Base-by-base conservation (phyloP, 345 rosid genomes). In the Fremontodendron californicum region DNA sequence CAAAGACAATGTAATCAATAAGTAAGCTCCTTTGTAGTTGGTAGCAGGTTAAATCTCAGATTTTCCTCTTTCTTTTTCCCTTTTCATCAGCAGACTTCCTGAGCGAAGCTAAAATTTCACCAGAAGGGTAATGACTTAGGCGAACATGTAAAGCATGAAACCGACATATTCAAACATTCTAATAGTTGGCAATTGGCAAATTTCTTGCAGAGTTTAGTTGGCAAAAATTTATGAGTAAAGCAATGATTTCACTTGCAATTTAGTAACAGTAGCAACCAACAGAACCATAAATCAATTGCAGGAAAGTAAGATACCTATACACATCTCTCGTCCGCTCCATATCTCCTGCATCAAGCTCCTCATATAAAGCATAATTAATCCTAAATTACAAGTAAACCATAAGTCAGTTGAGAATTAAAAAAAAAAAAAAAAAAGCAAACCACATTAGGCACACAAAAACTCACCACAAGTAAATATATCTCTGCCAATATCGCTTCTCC, bases 401-500 rank as follows among this genome's bases (percentile, higher is more conserved):
- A 60, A 60, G 37, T 60, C 35, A 29, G 35, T 27, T 60, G n/a
- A n/a, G n/a, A 23, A 31, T 57, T 9, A 15, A 60, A 6, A 60
- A 60, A 8, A 27, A 60, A 27, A 60, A 60, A 29, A 27, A 60
- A 5, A 6, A 60, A 12, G 18, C 64, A 60, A 12, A 58, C 16
- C 33, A 27, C 18, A 60, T 60, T 60, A 60, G 64, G 37, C 35
- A 60, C 35, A 60, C 64, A 60, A 60, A 25, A 60, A 60, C 64
- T 60, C 64, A 60, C 64, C 98, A 94, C 42, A 94, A 78, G 55
- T 91, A 91, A 31, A 94, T 92, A 76, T 94, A 94, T 84, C 97
- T 86, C 76, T 92, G 94, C 98, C 98, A 94, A 49, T 92, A 92
- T 31, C 93, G 88, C 80, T 94, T 94, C 87, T 94, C 97, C 71